A percentile compares a stretch with the other conserved stretches of the same genome.
Evolutionary conservation across 2,329 filamentous ascomycete genomes (phyloP).

Genomic region (Colletotrichum sp.): DNA sequence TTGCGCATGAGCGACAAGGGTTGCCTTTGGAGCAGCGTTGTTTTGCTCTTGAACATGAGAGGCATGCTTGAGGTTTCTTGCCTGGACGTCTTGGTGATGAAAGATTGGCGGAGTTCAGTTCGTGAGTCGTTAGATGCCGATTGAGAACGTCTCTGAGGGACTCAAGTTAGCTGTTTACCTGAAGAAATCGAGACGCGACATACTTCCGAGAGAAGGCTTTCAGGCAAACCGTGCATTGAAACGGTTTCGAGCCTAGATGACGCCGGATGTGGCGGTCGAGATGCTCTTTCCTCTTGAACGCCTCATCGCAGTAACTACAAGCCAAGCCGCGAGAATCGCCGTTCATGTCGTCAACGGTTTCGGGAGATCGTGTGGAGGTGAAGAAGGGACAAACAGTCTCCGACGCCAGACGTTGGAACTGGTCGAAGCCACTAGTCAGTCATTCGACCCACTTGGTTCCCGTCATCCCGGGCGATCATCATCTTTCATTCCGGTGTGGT

Average conservation of each 20-base stretch:
- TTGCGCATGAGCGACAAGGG: background rate
- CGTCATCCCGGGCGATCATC: background rate
- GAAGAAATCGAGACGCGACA: background rate
- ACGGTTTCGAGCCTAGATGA: background rate
- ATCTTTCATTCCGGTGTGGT: background rate
- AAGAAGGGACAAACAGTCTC: background rate
- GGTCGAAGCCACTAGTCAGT: background rate
- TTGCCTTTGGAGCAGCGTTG: background rate
- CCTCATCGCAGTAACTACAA: background rate
- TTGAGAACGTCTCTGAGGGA: background rate
- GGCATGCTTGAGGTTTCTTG: background rate
- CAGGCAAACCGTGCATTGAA: background rate
- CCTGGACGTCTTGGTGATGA: background rate
- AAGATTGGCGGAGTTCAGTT: accelerated
- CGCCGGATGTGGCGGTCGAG: background rate
- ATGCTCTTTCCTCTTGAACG: background rate
- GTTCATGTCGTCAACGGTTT: background rate
- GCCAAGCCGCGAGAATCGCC: background rate
- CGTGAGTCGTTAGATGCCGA: background rate
- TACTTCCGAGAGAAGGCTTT: background rate
- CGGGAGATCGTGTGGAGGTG: background rate
- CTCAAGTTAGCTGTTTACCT: accelerated
- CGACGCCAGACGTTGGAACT: background rate
- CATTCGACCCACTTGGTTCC: background rate
- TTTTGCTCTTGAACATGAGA: background rate